Evolutionary conservation across 306 rosid genomes (phyloP).

Genomic region (Vigna hirtella): DNA sequence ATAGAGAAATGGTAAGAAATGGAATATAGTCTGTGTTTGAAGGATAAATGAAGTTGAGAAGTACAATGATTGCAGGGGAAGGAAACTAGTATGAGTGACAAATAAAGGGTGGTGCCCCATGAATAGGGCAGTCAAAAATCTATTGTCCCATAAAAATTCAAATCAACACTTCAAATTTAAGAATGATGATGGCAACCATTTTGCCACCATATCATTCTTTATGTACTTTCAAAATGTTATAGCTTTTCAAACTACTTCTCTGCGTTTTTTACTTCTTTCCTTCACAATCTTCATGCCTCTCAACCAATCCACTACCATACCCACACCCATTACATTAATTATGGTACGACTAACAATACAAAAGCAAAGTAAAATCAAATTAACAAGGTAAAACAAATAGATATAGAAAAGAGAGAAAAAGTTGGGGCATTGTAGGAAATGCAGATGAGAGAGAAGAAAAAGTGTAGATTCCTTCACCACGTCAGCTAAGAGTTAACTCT

Average conservation of each 20-base stretch:
- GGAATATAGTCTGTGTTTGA: constrained; percentile 1
- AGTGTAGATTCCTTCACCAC: too few species aligned
- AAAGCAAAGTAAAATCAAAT: not conserved
- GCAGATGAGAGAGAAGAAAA: too few species aligned
- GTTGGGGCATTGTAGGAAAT: too few species aligned
- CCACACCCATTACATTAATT: not conserved
- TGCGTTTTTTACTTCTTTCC: not conserved
- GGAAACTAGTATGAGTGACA: not conserved
- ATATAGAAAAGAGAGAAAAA: too few species aligned
- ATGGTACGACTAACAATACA: not conserved
- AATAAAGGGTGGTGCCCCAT: constrained; percentile 14
- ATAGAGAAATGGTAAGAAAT: not conserved
- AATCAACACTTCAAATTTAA: constrained; percentile 3
- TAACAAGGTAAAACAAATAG: not conserved
- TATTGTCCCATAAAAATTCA: constrained; percentile 38
- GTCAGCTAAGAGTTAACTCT: too few species aligned
- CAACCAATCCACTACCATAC: not conserved
- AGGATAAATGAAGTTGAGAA: not conserved
- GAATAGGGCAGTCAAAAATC: constrained; percentile 27
- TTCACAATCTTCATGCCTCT: constrained; percentile 51
- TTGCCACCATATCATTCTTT: not conserved
- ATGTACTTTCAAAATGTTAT: not conserved
- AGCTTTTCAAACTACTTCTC: constrained; percentile 11
- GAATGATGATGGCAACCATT: not conserved
- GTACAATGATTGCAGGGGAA: not conserved